phyloP scores from a whole-genome alignment of 805 yeast species.

The Helenozyma rhizophorensis region DNA sequence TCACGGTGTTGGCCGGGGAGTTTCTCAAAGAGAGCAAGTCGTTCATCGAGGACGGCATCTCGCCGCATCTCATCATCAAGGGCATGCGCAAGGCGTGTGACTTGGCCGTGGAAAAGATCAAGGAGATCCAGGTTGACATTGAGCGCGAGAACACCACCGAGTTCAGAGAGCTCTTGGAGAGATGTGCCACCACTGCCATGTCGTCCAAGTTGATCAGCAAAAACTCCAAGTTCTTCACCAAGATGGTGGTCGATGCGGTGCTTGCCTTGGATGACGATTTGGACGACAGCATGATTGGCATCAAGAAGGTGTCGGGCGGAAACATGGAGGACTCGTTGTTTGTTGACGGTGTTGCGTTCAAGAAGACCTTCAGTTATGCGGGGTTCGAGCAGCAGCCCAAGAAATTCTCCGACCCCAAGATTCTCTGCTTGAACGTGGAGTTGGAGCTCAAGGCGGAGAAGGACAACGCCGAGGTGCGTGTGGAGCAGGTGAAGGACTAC shows the following conservation, averaged over 20 bases:
- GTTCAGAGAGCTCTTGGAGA: slow-evolving; percentile 72
- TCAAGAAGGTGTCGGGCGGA: slow-evolving; percentile 94
- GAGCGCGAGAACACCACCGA: slow-evolving; percentile 45
- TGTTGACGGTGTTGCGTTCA: slow-evolving; percentile 93
- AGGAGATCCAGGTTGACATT: slow-evolving; percentile 72
- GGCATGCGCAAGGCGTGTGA: slow-evolving; percentile 82
- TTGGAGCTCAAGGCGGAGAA: slow-evolving; percentile 96
- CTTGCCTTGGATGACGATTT: slow-evolving; percentile 78
- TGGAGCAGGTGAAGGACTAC: slow-evolving; percentile 88
- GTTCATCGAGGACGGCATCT: slow-evolving; percentile 94
- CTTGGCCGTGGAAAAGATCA: slow-evolving; percentile 68
- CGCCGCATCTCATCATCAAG: slow-evolving; percentile 81
- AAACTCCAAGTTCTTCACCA: slow-evolving; percentile 85
- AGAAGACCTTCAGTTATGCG: slow-evolving; percentile 95
- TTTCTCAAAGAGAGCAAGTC: slow-evolving; percentile 83
- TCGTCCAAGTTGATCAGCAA: slow-evolving; percentile 87
- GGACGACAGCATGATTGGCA: slow-evolving; percentile 88
- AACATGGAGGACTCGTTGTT: slow-evolving; percentile 90
- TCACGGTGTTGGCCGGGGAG: slow-evolving; percentile 91
- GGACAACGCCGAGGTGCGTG: slow-evolving; percentile 97
- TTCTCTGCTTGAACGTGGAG: slow-evolving; percentile 84
- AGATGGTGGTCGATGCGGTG: slow-evolving; percentile 96
- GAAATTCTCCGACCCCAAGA: slow-evolving; percentile 70
- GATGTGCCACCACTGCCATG: slow-evolving; percentile 98
- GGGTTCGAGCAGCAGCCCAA: slow-evolving; percentile 99